Base-by-base conservation (phyloP, 176 grass and related monocot genomes). In the Thinopyrum elongatum region DNA sequence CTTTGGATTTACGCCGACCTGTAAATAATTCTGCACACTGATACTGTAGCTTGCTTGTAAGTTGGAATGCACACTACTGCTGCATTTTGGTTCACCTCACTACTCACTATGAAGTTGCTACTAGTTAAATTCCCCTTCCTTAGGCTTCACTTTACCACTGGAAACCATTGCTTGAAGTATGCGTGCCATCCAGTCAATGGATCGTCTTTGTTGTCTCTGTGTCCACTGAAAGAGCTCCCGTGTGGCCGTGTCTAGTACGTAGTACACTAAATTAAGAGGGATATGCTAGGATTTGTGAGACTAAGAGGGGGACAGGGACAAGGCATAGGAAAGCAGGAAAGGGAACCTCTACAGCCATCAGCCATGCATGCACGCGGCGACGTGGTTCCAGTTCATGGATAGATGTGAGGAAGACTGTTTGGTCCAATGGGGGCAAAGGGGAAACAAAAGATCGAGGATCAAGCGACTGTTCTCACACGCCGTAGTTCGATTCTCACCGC, bases 311-410 rank as follows among this genome's bases (percentile, higher is more conserved):
- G 86, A 85, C 86, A 85, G 0, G 41, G 86, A 85, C 86, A 85
- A 0, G 41, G 55, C 30, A 55, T 75, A 88, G 71, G 64, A 85
- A 91, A 85, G 81, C 77, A 55, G 87, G 53, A 83, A 86, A 51
- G 85, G 85, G 73, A 87, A 80, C 22, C 76, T 68, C 46, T 0
- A 33, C 46, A 75, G 26, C 29, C 61, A 39, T 49, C 41, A 29
- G 7, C 39, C 71, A 22, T 21, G 51, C 0, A 55, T 11, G 25
- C 7, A 25, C 81, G 86, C 75, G 61, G 69, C 49, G 46, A 83
- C 85, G 86, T 88, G 86, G 64, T 85, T 91, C 53, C 77, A 85
- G 90, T 91, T 85, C 71, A 78, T 88, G 34, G 90, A 71, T 91
- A 78, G 63, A n/a, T 85, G 41, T 88, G 69, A 88, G 62, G 70